These are phyloP conservation scores for Sclerotinia subarctica DNA, from an alignment of 2,329 filamentous ascomycete species.

Conservation along the genomic window DNA sequence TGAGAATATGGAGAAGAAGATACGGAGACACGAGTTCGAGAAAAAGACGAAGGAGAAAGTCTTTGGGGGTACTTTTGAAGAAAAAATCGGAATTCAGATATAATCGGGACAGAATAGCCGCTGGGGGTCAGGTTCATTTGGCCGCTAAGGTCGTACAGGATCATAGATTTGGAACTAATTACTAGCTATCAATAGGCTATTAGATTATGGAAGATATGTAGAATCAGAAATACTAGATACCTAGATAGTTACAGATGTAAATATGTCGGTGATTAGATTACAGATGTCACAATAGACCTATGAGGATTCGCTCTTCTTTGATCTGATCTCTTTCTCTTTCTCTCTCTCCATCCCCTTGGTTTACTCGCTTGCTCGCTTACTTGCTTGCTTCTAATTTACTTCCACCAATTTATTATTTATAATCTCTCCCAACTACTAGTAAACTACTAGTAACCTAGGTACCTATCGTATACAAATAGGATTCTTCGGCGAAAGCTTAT, in stretches of 20 bases:
- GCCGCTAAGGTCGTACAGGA: slow-evolving; percentile 1
- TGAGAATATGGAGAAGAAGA: slow-evolving; percentile 12
- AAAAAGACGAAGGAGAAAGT: background rate
- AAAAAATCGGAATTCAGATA: background rate
- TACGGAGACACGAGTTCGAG: background rate
- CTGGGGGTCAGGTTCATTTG: slow-evolving; percentile 1
- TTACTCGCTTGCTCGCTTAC: too few species aligned
- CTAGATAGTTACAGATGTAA: background rate
- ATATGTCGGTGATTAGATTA: background rate
- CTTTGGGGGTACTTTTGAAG: background rate
- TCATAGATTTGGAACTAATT: background rate
- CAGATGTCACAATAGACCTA: background rate
- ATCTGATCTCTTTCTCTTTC: too few species aligned
- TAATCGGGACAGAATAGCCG: background rate
- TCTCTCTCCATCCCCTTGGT: too few species aligned
- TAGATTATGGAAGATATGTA: too few species aligned
- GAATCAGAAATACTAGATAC: too few species aligned
- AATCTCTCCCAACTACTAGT: too few species aligned
- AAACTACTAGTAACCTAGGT: too few species aligned
- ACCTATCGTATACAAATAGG: too few species aligned
- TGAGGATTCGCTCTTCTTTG: background rate
- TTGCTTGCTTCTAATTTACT: too few species aligned
- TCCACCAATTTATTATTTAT: too few species aligned
- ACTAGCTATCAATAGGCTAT: too few species aligned
- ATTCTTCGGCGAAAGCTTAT: too few species aligned